These are phyloP conservation scores for Annulohypoxylon nitens DNA, from an alignment of 495 filamentous ascomycete species.

Conservation along the genomic window DNA sequence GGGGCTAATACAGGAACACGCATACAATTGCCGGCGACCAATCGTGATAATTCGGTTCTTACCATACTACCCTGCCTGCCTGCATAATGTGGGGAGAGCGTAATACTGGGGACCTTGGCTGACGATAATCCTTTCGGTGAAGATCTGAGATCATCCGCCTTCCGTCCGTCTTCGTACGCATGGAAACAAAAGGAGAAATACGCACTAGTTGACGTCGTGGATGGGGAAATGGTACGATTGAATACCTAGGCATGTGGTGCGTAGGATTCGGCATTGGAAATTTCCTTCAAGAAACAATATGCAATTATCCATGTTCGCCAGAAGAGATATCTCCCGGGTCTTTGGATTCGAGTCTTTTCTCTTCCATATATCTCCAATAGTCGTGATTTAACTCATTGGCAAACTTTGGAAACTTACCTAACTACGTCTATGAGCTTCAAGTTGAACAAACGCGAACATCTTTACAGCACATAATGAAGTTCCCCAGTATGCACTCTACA, in stretches of 20 bases:
- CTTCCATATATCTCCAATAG: background rate
- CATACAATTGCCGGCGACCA: background rate
- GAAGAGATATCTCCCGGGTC: background rate
- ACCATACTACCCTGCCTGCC: no score
- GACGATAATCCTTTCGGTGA: no score
- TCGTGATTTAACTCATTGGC: no score
- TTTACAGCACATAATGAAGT: background rate
- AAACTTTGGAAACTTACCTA: background rate
- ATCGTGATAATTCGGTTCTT: background rate
- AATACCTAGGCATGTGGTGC: background rate
- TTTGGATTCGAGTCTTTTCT: background rate
- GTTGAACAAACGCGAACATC: no score
- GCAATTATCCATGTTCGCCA: background rate
- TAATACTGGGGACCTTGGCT: no score
- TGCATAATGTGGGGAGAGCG: no score
- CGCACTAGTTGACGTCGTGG: no score
- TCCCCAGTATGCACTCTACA: background rate
- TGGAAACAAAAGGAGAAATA: no score
- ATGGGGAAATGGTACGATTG: background rate
- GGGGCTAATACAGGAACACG: background rate
- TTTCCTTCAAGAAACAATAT: background rate
- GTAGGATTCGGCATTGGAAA: background rate
- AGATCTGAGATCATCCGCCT: no score
- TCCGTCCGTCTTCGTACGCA: no score
- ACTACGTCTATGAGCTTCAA: background rate